phyloP scores from a whole-genome alignment of 2,329 filamentous ascomycete genomes.

The Clarireedia homoeocarpa region DNA sequence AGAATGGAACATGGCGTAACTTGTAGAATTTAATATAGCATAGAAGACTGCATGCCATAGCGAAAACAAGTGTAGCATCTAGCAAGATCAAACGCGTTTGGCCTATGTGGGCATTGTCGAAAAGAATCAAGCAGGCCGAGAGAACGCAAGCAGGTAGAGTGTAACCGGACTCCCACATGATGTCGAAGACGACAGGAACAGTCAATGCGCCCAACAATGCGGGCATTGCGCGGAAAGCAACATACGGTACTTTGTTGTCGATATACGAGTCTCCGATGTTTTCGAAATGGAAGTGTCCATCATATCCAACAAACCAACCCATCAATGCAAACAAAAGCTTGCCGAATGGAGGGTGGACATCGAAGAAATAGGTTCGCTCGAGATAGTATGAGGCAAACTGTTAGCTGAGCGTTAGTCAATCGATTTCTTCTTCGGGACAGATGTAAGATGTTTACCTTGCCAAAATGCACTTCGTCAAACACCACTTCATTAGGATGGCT shows the following conservation, averaged over 20 bases:
- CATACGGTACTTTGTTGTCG: slow-evolving; percentile 92
- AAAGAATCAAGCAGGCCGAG: slow-evolving; percentile 76
- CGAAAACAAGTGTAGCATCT: slow-evolving; percentile 87
- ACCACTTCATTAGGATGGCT: slow-evolving; percentile 93
- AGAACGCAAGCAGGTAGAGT: slow-evolving; percentile 87
- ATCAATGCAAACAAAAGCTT: slow-evolving; percentile 96
- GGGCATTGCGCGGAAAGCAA: slow-evolving; percentile 89
- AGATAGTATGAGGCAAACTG: slow-evolving; percentile 77
- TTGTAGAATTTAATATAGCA: slow-evolving; percentile 99
- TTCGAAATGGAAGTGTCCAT: slow-evolving; percentile 95
- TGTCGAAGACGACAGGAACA: slow-evolving; percentile 87
- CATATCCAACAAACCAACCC: slow-evolving; percentile 95
- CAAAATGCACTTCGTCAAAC: slow-evolving; percentile 98
- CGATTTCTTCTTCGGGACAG: neutral
- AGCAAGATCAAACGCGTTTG: slow-evolving; percentile 93
- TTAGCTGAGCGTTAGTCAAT: slow-evolving; percentile 12
- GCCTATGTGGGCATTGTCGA: slow-evolving; percentile 96
- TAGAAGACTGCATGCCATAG: slow-evolving; percentile 90
- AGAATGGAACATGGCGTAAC: slow-evolving; percentile 79
- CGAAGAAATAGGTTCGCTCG: slow-evolving; percentile 98
- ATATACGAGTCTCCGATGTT: slow-evolving; percentile 99
- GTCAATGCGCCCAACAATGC: slow-evolving; percentile 88
- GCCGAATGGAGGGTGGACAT: slow-evolving; percentile 95
- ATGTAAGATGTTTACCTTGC: slow-evolving; percentile 60
- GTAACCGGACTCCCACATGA: slow-evolving; percentile 99